A percentile compares a stretch with the other conserved stretches of the same genome.
These are phyloP conservation scores for Plantago ovata DNA, from an alignment of 257 asterid genomes.

Conservation along the genomic window DNA sequence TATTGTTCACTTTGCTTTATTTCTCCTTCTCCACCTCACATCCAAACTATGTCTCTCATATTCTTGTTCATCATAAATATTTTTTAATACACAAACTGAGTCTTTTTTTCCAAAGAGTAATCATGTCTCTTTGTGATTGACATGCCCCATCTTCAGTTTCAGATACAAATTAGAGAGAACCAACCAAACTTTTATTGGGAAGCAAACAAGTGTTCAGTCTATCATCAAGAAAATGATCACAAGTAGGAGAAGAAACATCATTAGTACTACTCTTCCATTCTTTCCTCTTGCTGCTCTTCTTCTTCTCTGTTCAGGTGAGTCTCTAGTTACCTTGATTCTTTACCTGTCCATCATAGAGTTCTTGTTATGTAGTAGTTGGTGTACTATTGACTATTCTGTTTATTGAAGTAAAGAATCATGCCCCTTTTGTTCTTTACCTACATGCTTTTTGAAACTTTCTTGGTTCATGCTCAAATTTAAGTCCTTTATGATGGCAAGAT, in stretches of 20 bases:
- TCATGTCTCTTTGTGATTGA: conserved; percentile 32
- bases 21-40: conserved; percentile 5
- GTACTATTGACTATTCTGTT: background rate
- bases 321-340: background rate
- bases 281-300: conserved; percentile 41
- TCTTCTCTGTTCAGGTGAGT: conserved; percentile 48
- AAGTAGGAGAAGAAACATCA: conserved; percentile 12
- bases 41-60: conserved; percentile 10
- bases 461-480: background rate
- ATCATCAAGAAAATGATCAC: conserved; percentile 14
- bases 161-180: conserved; percentile 14
- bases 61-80: conserved; percentile 16
- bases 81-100: conserved; percentile 20
- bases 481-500: background rate
- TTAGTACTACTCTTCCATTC: conserved; percentile 24
- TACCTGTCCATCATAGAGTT: too few species aligned
- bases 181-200: conserved; percentile 2
- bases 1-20: background rate
- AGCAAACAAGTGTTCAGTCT: background rate
- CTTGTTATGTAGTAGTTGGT: background rate
- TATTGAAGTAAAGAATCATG: too few species aligned
- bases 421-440: too few species aligned
- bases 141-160: conserved; percentile 26
- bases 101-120: conserved; percentile 32
- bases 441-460: background rate